A percentile compares a stretch with the other conserved stretches of the same genome.
Evolutionary conservation across 169 alveolate species (phyloP).

Genomic region (Miamiensis avidus): DNA sequence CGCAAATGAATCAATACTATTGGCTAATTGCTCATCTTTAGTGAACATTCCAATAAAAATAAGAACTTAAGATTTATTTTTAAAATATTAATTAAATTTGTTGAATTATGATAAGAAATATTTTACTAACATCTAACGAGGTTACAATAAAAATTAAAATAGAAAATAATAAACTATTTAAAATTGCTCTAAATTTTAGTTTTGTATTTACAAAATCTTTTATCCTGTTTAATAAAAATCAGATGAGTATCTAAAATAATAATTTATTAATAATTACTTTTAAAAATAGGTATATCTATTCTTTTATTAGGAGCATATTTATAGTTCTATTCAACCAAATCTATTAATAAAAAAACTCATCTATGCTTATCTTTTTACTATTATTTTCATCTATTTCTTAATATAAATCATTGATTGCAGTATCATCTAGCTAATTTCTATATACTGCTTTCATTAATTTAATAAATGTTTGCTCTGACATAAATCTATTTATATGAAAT

Average conservation of each 20-base stretch:
- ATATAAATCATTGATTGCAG: neutral
- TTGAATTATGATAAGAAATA: neutral
- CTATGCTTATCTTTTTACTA: neutral
- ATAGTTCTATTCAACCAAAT: neutral
- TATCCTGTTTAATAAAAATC: no score
- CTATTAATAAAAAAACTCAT: neutral
- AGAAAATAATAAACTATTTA: neutral
- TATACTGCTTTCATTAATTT: neutral
- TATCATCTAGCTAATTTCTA: neutral
- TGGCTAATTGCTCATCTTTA: neutral
- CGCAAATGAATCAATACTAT: neutral
- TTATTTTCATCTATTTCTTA: constrained; percentile 1
- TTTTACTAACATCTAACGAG: neutral
- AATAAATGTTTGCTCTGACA: neutral
- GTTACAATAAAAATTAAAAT: neutral
- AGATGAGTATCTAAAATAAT: no score
- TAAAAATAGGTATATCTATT: neutral
- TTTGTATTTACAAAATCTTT: neutral
- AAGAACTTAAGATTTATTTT: neutral
- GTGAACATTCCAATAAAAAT: neutral
- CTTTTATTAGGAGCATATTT: neutral
- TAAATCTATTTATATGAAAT: no score
- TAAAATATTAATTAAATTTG: no score
- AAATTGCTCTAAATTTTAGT: neutral
- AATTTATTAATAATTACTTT: no score